Evolutionary conservation across 164 flowering plant species (phyloP), one percentile per base, ranked within the genome.

Genomic region (Cinnamomum micranthum): DNA sequence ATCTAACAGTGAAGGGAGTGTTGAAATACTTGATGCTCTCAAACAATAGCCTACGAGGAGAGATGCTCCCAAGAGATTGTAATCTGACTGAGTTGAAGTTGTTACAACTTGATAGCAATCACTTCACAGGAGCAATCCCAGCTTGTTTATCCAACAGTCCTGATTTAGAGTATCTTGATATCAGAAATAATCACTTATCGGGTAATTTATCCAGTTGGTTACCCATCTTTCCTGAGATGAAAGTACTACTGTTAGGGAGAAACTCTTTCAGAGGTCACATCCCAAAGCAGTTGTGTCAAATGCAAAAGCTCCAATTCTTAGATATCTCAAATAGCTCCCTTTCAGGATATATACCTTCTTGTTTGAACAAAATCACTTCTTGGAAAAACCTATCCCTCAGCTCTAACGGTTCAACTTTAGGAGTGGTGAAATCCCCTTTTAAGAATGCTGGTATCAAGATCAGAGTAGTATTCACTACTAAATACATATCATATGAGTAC

Each of bases 241-340:
- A 10, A 7, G 27, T 19, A 14, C 41, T 73, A 10, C 47, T 66
- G 23, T 13, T 65, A 50, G 28, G 47, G 23, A 52, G 41, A 50
- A 73, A 73, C 24, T 3, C n/a, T 73, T 73, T 73, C 47, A 24
- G 20, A 65, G 70, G 75, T 17, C 59, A 7, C 35, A 25, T 73
- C 24, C 75, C 75, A 23, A 65, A 15, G 9, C 22, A 24, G 28
- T 50, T 73, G 41, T 73, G 75, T 64, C 69, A 66, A 64, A 64
- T 73, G 70, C 69, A 65, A 65, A 65, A 65, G 7, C 50, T 73
- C 1, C 59, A 50, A 3, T 13, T 65, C 62, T 65, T 73, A 50
- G 75, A 73, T 33, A 50, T 74, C 22, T 74, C 76, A 12, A 9
- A n/a, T 13, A 67, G 52, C 31, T 5, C 6, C 28, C 64, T 74